Evolutionary conservation across 176 grass and related monocot species (phyloP), one percentile per base, ranked within the genome.

Genomic region (Zizania latifolia): DNA sequence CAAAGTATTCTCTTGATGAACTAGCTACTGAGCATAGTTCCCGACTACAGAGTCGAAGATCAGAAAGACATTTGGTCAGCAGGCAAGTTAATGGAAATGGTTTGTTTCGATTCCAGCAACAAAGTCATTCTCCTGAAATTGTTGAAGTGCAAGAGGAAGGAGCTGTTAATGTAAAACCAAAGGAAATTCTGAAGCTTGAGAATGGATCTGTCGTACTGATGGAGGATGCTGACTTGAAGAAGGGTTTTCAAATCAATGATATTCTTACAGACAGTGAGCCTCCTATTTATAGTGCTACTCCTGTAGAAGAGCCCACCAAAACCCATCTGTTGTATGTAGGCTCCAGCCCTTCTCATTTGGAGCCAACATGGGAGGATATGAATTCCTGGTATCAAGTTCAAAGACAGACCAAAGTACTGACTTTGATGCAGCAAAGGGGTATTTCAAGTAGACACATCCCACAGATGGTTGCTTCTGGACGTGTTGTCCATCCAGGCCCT

Each of bases 301-400:
- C 82, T 72, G 81, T 92, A 14, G 89, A 90, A 68, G 95, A 99
- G 16, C 53, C 86, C 23, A 87, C 75, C 54, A 89, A 83, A 78
- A 61, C 79, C 11, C 75, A 86, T 86, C 72, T 99, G 79, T 35
- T 99, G 8, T 86, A 90, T 86, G 86, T 94, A 26, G 91, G 95
- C 21, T 99, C 95, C 4, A 88, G 85, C 46, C 89, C 89, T 81
- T 94, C 91, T 83, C 89, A 92, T 78, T 80, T 99, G 36, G 95
- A 99, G 62, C 79, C 91, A 5, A 89, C 91, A 81, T 94, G 91
- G 89, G 91, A 92, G 82, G 91, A 92, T 77, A 99, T 99, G 91
- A 92, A 90, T 75, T 89, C 90, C 37, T 94, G 91, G 95, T 99
- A 92, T 68, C 95, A 92, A 65, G 91, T 99, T 65, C 86, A 99